phyloP scores from a whole-genome alignment of 169 alveolate genomes.

The Cryptosporidium ryanae region DNA sequence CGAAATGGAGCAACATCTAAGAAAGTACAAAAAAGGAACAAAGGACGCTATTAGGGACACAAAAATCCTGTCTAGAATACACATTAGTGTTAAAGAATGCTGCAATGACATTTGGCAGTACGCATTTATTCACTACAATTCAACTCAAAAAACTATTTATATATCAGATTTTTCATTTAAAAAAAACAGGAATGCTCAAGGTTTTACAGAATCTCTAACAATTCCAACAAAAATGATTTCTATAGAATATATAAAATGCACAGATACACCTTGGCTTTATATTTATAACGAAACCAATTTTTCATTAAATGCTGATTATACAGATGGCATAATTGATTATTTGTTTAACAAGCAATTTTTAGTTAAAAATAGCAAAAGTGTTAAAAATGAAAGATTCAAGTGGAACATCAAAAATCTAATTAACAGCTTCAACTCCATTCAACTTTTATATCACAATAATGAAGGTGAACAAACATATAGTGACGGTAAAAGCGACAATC shows the following conservation, averaged over 20 bases:
- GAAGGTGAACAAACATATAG: background rate
- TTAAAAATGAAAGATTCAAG: background rate
- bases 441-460: background rate
- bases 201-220: background rate
- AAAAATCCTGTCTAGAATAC: constrained; percentile 36
- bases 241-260: constrained; percentile 35
- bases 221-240: constrained; percentile 37
- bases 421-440: constrained; percentile 4
- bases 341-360: background rate
- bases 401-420: background rate
- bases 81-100: background rate
- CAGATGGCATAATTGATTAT: background rate
- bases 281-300: background rate
- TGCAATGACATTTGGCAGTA: constrained; percentile 30
- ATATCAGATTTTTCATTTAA: constrained; percentile 2
- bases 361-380: background rate
- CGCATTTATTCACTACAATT: constrained; percentile 7
- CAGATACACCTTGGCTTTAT: constrained; percentile 17
- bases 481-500: background rate
- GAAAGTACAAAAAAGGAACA: background rate
- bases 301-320: background rate
- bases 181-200: no score
- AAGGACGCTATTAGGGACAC: background rate
- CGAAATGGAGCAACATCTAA: constrained; percentile 47
- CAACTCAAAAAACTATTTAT: background rate